These are phyloP conservation scores for Nannochloropsis salina DNA, from an alignment of 108 stramenopile genomes.

Conservation along the genomic window DNA sequence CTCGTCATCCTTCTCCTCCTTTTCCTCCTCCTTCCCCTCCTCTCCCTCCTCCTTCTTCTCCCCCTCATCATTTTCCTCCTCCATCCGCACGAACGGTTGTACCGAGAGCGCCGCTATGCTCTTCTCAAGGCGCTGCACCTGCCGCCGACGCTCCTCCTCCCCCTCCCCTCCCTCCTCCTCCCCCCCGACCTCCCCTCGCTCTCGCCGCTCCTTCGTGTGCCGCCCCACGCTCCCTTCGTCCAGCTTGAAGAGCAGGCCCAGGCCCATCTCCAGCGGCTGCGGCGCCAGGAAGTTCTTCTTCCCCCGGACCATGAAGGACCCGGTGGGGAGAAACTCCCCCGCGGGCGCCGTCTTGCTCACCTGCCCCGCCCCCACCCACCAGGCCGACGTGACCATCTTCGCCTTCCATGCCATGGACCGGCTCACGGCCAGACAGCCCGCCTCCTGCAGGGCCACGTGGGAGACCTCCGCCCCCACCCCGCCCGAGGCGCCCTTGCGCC, in stretches of 20 bases:
- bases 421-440: slow-evolving; percentile 36
- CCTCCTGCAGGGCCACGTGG: slow-evolving; percentile 47
- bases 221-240: slow-evolving; percentile 76
- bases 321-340: slow-evolving; percentile 91
- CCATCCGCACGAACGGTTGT: slow-evolving; percentile 15
- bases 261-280: slow-evolving; percentile 81
- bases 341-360: slow-evolving; percentile 91
- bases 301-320: slow-evolving; percentile 92
- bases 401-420: slow-evolving; percentile 51
- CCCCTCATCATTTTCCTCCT: neutral
- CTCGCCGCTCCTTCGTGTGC: slow-evolving; percentile 78
- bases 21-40: slow-evolving; percentile 7
- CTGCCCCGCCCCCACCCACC: slow-evolving; percentile 92
- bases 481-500: slow-evolving; percentile 55
- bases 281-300: slow-evolving; percentile 90
- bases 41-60: neutral
- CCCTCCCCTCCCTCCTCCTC: slow-evolving; percentile 14
- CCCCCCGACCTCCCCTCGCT: slow-evolving; percentile 37
- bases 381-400: slow-evolving; percentile 77
- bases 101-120: slow-evolving; percentile 23
- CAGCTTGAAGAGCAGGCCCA: slow-evolving; percentile 81
- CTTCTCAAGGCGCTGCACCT: slow-evolving; percentile 24
- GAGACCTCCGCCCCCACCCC: slow-evolving; percentile 28
- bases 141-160: neutral
- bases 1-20: neutral